Conservation (phyloP, 306 rosid species). For the Gleditsia sinensis region DNA sequence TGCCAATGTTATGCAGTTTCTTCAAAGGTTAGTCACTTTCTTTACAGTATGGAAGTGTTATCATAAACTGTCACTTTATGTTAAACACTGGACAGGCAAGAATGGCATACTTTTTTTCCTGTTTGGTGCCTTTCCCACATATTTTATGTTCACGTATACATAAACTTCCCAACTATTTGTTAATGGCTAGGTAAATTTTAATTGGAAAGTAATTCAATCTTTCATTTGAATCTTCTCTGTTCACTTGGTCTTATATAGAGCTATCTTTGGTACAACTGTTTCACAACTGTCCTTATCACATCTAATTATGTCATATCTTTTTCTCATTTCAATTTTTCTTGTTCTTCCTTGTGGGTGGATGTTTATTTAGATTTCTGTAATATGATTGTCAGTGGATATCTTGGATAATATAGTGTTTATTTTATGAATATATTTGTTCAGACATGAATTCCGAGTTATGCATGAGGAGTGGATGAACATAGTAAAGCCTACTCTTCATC, state of each 20-base stretch:
- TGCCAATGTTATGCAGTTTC: conserved; percentile 59
- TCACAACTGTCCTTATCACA: neutral
- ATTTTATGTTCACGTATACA: neutral
- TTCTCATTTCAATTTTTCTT: neutral
- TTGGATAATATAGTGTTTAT: conserved; percentile 4
- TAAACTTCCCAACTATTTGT: neutral
- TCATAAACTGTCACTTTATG: conserved; percentile 15
- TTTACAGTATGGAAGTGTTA: conserved; percentile 2
- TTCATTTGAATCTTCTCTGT: neutral
- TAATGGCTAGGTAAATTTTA: neutral
- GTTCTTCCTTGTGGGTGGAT: conserved; percentile 18
- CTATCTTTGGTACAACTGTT: conserved; percentile 2
- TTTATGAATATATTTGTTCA: conserved; percentile 42
- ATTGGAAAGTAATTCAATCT: neutral
- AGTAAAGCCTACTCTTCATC: conserved; percentile 73
- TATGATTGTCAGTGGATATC: neutral
- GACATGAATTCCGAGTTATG: conserved; percentile 68
- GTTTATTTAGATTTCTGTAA: conserved; percentile 17
- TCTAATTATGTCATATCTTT: conserved; percentile 10
- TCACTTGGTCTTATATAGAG: neutral
- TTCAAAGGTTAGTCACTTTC: conserved; percentile 71
- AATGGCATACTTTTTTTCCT: neutral
- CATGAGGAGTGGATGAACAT: conserved; percentile 75
- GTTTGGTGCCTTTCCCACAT: neutral
- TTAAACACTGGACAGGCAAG: neutral